phyloP scores from a whole-genome alignment of 2,329 filamentous ascomycete genomes.

The Fusarium sp. region DNA sequence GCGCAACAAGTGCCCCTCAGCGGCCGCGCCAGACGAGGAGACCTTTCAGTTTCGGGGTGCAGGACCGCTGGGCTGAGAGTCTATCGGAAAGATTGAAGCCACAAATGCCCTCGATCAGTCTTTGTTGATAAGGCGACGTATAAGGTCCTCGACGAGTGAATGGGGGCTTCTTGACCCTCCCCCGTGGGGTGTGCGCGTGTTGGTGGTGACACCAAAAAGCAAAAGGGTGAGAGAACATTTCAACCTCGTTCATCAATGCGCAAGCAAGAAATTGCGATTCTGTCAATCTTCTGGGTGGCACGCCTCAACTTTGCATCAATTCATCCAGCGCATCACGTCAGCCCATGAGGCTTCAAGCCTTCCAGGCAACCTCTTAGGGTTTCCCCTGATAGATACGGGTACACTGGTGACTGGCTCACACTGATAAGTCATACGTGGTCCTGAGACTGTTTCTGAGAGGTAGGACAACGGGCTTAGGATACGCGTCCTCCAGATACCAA shows the following conservation, averaged over 20 bases:
- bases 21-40: conserved; percentile 1
- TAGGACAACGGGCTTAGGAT: conserved; percentile 19
- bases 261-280: neutral
- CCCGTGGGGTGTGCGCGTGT: conserved; percentile 18
- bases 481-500: conserved; percentile 26
- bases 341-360: conserved; percentile 21
- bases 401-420: conserved; percentile 11
- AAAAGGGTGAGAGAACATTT: neutral
- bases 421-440: neutral
- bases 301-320: conserved; percentile 14
- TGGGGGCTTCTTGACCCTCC: neutral
- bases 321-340: conserved; percentile 31
- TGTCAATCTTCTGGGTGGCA: conserved; percentile 8
- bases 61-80: conserved; percentile 11
- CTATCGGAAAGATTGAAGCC: conserved; percentile 29
- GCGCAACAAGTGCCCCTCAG: conserved; percentile 8
- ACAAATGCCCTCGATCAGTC: conserved; percentile 3
- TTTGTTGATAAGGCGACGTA: conserved; percentile 14
- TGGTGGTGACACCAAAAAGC: conserved; percentile 30
- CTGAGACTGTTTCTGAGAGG: conserved; percentile 17
- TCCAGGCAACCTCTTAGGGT: neutral
- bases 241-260: neutral
- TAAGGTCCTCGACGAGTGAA: conserved; percentile 1
- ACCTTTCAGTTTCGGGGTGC: conserved; percentile 15
- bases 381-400: conserved; percentile 6